A percentile compares a stretch with the other conserved stretches of the same genome.
phyloP scores from a whole-genome alignment of 495 filamentous ascomycete genomes.

The Emericellopsis terricola region DNA sequence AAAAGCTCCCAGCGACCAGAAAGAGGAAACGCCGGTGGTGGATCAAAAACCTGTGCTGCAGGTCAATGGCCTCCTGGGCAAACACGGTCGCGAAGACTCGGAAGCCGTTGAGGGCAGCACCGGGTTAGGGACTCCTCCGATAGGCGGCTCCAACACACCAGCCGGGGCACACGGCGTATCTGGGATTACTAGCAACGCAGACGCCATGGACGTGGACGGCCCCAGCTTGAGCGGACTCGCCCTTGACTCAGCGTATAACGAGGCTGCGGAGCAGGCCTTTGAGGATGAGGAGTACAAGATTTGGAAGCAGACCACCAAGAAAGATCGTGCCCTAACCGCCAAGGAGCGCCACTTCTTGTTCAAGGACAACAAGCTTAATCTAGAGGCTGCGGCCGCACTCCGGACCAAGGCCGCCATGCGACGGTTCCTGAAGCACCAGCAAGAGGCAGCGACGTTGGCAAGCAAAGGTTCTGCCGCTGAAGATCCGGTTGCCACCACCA shows the following conservation, averaged over 20 bases:
- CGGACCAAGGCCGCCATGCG: conserved; percentile 49
- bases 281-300: conserved; percentile 87
- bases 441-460: conserved; percentile 30
- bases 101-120: conserved; percentile 48
- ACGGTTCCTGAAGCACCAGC: conserved; percentile 59
- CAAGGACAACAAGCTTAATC: conserved; percentile 62
- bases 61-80: conserved; percentile 31
- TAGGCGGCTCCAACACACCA: conserved; percentile 61
- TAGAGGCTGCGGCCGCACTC: conserved; percentile 73
- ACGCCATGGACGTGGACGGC: conserved; percentile 69
- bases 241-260: conserved; percentile 29
- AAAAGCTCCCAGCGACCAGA: conserved; percentile 56
- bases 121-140: conserved; percentile 68
- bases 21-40: conserved; percentile 59
- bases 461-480: conserved; percentile 18
- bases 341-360: conserved; percentile 68
- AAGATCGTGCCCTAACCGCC: conserved; percentile 77
- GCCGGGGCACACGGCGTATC: conserved; percentile 50
- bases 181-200: conserved; percentile 48
- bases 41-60: conserved; percentile 41
- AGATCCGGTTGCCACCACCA: conserved; percentile 17
- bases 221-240: conserved; percentile 43
- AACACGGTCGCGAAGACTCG: conserved; percentile 28
- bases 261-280: conserved; percentile 32
- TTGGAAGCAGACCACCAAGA: conserved; percentile 98